A percentile compares a stretch with the other conserved stretches of the same genome.
Evolutionary conservation across 805 yeast genomes (phyloP).

Genomic region (Starmerella roubikii): DNA sequence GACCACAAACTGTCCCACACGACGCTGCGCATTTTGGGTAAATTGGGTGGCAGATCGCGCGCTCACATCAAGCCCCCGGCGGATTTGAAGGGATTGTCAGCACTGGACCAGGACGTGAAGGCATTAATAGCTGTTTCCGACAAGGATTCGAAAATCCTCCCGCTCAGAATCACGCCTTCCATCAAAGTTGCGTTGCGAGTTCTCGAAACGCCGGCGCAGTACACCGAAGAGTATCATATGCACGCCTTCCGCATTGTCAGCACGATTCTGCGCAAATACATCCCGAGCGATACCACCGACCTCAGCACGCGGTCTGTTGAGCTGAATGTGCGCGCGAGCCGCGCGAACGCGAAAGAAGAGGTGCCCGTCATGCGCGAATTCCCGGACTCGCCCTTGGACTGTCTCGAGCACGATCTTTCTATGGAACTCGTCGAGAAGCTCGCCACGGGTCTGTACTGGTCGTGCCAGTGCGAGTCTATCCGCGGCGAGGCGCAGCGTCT

Average conservation of each 20-base stretch:
- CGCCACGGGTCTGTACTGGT: conserved; percentile 56
- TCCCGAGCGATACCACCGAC: conserved; percentile 31
- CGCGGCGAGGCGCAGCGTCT: conserved; percentile 51
- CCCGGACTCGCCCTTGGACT: conserved; percentile 16
- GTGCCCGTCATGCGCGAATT: conserved; percentile 8
- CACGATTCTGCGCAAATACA: conserved; percentile 50
- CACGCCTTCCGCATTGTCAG: conserved; percentile 67
- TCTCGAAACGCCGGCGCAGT: conserved; percentile 44
- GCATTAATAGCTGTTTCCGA: conserved; percentile 59
- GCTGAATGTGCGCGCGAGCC: background rate
- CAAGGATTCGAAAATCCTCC: conserved; percentile 32
- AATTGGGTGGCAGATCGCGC: conserved; percentile 91
- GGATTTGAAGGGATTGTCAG: conserved; percentile 42
- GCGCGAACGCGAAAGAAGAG: background rate
- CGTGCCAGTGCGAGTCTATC: conserved; percentile 62
- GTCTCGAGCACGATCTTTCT: conserved; percentile 29
- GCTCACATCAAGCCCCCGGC: conserved; percentile 65
- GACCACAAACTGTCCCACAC: conserved; percentile 93
- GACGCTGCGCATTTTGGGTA: conserved; percentile 83
- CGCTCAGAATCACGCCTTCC: conserved; percentile 74
- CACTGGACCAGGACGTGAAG: conserved; percentile 48
- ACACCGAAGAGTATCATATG: conserved; percentile 47
- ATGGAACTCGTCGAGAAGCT: conserved; percentile 50
- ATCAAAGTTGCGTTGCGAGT: conserved; percentile 63
- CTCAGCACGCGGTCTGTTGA: conserved; percentile 4